phyloP scores from a whole-genome alignment of 129 eudicot species.

The Flaveria trinervia region DNA sequence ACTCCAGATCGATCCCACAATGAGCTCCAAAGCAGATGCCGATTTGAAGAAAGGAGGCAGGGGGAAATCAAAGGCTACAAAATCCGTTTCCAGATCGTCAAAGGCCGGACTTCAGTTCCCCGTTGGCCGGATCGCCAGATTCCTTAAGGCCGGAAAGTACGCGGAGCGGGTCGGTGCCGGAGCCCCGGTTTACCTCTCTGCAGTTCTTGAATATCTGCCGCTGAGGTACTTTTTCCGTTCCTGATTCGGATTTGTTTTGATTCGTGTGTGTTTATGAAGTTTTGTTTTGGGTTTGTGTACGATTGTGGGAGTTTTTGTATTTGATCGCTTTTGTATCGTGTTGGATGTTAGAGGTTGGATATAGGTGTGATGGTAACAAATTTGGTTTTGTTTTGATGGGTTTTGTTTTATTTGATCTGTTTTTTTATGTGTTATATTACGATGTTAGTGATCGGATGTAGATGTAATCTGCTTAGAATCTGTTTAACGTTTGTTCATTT shows the following conservation, averaged over 20 bases:
- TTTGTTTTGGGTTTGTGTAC: too few species aligned
- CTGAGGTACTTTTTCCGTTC: conserved; percentile 46
- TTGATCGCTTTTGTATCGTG: too few species aligned
- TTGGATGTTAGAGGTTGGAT: too few species aligned
- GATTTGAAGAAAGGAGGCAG: conserved; percentile 51
- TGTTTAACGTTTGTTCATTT: too few species aligned
- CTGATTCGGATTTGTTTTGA: not conserved
- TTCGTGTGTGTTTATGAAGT: too few species aligned
- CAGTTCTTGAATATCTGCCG: conserved; percentile 82
- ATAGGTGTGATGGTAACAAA: too few species aligned
- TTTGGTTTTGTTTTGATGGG: too few species aligned
- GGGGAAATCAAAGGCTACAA: conserved; percentile 54
- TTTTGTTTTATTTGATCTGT: too few species aligned
- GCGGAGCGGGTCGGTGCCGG: conserved; percentile 81
- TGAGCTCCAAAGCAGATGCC: conserved; percentile 34
- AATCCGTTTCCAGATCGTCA: conserved; percentile 58
- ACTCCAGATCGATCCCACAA: conserved; percentile 18
- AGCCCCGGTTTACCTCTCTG: conserved; percentile 73
- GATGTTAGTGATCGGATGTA: too few species aligned
- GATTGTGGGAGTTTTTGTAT: too few species aligned
- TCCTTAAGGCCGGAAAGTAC: conserved; percentile 63
- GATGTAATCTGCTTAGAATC: too few species aligned
- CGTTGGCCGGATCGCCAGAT: conserved; percentile 73
- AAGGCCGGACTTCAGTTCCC: conserved; percentile 93
- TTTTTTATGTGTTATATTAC: too few species aligned